A percentile compares a stretch with the other conserved stretches of the same genome.
Conservation (phyloP, 768 basidiomycete genomes). For the Pholiota molesta region DNA sequence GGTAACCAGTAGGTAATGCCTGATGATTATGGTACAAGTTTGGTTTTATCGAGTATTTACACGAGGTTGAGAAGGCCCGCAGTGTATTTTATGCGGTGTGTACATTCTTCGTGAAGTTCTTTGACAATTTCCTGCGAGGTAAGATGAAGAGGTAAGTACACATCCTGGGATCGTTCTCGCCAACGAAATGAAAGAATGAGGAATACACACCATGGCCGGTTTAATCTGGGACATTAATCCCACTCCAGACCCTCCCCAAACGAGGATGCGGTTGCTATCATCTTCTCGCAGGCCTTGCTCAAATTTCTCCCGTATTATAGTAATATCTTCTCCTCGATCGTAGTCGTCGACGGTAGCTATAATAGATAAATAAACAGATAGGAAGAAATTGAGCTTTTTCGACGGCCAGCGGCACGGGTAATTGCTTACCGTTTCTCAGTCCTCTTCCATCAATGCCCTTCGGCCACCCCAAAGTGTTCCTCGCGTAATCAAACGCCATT, state of each 20-base stretch:
- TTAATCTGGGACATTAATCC: constrained; percentile 50
- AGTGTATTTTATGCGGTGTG: constrained; percentile 3
- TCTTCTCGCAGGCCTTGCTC: constrained; percentile 44
- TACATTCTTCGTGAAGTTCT: constrained; percentile 53
- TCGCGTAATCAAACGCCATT: constrained; percentile 63
- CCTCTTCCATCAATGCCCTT: constrained; percentile 63
- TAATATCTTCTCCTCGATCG: constrained; percentile 48
- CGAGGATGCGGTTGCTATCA: constrained; percentile 54
- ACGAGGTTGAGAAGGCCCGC: background rate
- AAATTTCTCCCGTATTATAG: constrained; percentile 46
- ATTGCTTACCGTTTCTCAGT: constrained; percentile 46
- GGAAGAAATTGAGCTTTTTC: constrained; percentile 7
- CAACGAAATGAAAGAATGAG: background rate
- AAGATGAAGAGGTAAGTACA: background rate
- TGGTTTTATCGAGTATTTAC: background rate
- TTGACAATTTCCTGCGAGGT: constrained; percentile 53
- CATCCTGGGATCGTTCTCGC: background rate
- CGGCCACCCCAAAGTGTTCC: constrained; percentile 63
- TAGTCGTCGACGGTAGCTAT: constrained; percentile 59
- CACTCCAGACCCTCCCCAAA: constrained; percentile 74
- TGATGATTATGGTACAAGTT: background rate
- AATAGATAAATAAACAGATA: constrained; percentile 22
- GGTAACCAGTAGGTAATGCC: constrained; percentile 1
- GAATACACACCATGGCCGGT: constrained; percentile 39
- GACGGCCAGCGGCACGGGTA: constrained; percentile 2